Conservation (phyloP, 306 rosid genomes). For the Casuarina glauca region DNA sequence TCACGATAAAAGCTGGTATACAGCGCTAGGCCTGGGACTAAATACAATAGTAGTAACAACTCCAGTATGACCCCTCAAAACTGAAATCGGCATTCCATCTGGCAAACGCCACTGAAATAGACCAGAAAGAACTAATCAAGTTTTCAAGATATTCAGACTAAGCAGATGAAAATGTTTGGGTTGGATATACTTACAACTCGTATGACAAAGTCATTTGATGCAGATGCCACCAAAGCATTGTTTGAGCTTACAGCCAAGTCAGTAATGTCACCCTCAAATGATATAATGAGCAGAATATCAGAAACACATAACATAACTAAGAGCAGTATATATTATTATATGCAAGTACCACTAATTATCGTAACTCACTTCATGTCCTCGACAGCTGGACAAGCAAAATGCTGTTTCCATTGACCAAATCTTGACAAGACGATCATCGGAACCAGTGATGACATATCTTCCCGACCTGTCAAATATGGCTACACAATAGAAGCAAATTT, state of each 20-base stretch:
- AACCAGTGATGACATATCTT: slow-evolving; percentile 86
- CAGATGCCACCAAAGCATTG: slow-evolving; percentile 89
- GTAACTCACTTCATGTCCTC: slow-evolving; percentile 84
- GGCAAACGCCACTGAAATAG: slow-evolving; percentile 84
- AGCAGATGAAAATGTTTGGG: slow-evolving; percentile 12
- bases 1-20: slow-evolving; percentile 81
- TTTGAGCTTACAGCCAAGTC: slow-evolving; percentile 75
- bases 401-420: slow-evolving; percentile 98
- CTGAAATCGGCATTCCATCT: slow-evolving; percentile 84
- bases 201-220: slow-evolving; percentile 83
- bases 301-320: slow-evolving; percentile 10
- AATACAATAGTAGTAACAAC: slow-evolving; percentile 86
- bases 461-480: slow-evolving; percentile 92
- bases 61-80: slow-evolving; percentile 82
- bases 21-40: slow-evolving; percentile 68
- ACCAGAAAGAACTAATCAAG: slow-evolving; percentile 31
- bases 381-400: slow-evolving; percentile 84
- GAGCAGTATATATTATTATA: slow-evolving; percentile 11
- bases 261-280: slow-evolving; percentile 74
- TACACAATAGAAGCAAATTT: slow-evolving; percentile 46
- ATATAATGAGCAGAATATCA: slow-evolving; percentile 27
- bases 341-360: slow-evolving; percentile 28
- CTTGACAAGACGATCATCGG: slow-evolving; percentile 94
- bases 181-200: slow-evolving; percentile 68
- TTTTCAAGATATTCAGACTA: slow-evolving; percentile 13